Evolutionary conservation across 805 yeast species (phyloP), one percentile per base, ranked within the genome.

Genomic region (Citeromyces matritensis): DNA sequence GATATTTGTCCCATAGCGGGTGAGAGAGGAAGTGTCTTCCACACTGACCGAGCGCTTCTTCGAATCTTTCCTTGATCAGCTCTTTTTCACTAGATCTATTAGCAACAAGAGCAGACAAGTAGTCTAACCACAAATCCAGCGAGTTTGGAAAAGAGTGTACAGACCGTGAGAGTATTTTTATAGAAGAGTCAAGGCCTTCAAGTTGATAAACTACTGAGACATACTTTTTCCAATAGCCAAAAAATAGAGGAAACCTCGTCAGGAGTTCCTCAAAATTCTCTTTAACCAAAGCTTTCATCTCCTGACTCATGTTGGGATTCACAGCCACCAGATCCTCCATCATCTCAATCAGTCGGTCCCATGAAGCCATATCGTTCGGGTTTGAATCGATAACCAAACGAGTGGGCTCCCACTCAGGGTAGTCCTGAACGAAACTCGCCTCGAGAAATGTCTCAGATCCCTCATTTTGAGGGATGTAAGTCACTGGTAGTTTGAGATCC

Each of bases 1-100:
- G 51, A 37, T 71, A 75, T 33, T 66, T 60, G 48, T 85, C 94
- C 97, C 96, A 88, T 30, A 86, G 54, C 1, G 73, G 60, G 48
- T 85, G 93, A 2, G 93, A 65, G 38, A 76, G 56, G 51, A 82
- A 91, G 36, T 85, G 81, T 23, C 53, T 42, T 0, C 95, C 96
- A 27, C 79, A 63, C 9, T 51, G 37, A 4, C 42, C 39, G 3
- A 65, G 46, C 0, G 77, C 88, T 1, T 54, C 50, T 9, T 55
- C 50, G 40, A 78, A 78, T 24, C 63, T 51, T 0, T 29, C 34
- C 23, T 69, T 45, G 5, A 72, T 54, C 4, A 46, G 42, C 2
- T 40, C 36, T 8, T 41, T 42, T 4, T 42, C 38, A 11, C 51
- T 51, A 1, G 57, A 43, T n/a, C 47, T 48, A 37, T 63, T 62